These are phyloP conservation scores for Protomyces pachydermus DNA, from an alignment of 1,139 yeast species.

Conservation along the genomic window DNA sequence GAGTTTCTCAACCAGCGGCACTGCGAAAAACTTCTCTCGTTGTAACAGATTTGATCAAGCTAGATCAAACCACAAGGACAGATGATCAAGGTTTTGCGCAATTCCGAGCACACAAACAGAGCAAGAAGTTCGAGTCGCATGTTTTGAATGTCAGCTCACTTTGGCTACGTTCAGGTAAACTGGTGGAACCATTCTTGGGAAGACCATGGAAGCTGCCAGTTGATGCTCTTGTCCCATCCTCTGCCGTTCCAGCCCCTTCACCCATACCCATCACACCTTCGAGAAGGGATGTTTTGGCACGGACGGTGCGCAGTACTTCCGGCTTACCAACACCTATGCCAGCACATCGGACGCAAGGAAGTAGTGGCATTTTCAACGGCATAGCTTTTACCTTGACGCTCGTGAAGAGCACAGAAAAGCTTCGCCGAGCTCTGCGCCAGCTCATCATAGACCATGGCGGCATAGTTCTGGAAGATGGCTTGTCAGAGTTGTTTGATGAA, in stretches of 20 bases:
- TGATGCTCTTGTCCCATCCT: background rate
- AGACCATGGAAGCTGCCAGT: background rate
- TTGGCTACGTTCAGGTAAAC: background rate
- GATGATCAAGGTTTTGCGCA: conserved; percentile 10
- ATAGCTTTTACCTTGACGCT: conserved; percentile 17
- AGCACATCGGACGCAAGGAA: background rate
- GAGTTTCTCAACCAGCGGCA: background rate
- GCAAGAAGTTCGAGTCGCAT: background rate
- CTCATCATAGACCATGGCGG: conserved; percentile 12
- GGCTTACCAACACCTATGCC: background rate
- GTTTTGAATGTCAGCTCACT: background rate
- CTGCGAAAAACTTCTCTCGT: background rate
- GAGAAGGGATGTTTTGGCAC: background rate
- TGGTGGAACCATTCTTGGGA: conserved; percentile 5
- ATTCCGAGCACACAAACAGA: conserved; percentile 6
- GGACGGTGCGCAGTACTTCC: background rate
- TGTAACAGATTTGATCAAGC: background rate
- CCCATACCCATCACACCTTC: conserved; percentile 4
- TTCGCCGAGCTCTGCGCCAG: conserved; percentile 1
- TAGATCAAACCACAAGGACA: background rate
- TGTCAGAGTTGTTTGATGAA: conserved; percentile 2
- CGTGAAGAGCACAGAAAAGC: background rate
- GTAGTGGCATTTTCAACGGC: conserved; percentile 1
- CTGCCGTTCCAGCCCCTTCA: background rate
- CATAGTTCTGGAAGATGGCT: conserved; percentile 3